Evolutionary conservation across 2,329 filamentous ascomycete genomes (phyloP).

Genomic region (Nemania diffusa): DNA sequence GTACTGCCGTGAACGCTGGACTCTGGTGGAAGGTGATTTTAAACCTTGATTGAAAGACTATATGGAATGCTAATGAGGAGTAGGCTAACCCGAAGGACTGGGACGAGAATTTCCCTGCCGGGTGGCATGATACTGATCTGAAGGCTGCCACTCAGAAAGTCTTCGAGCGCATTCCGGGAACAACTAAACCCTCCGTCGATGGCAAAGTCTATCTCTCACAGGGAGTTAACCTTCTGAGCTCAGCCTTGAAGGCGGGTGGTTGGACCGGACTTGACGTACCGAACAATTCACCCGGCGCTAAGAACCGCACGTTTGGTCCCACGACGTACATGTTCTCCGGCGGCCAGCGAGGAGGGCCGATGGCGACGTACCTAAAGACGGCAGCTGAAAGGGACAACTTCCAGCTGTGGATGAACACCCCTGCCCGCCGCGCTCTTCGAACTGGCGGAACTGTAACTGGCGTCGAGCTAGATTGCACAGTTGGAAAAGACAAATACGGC

Average conservation of each 20-base stretch:
- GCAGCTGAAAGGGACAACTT: constrained; percentile 72
- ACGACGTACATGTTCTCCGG: constrained; percentile 74
- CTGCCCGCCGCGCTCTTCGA: constrained; percentile 73
- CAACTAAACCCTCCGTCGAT: constrained; percentile 72
- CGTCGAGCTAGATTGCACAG: constrained; percentile 70
- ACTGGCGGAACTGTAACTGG: constrained; percentile 71
- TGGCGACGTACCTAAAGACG: constrained; percentile 75
- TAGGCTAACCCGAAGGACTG: constrained; percentile 73
- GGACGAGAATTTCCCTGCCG: constrained; percentile 75
- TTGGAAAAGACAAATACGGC: constrained; percentile 64
- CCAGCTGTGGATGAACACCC: constrained; percentile 72
- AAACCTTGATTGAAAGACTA: not conserved
- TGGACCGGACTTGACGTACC: constrained; percentile 69
- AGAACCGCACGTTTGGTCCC: constrained; percentile 72
- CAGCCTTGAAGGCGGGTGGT: constrained; percentile 67
- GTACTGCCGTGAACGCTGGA: constrained; percentile 73
- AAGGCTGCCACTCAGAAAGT: constrained; percentile 66
- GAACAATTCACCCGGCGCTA: constrained; percentile 68
- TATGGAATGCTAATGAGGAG: constrained; percentile 13
- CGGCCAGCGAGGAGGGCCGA: constrained; percentile 73
- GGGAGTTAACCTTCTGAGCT: constrained; percentile 70
- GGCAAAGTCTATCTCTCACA: constrained; percentile 72
- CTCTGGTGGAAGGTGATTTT: constrained; percentile 69
- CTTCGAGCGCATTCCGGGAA: constrained; percentile 75
- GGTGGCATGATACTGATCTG: constrained; percentile 75